Evolutionary conservation across 1,284 basidiomycete genomes (phyloP).

Genomic region (Dichomitus squalens): DNA sequence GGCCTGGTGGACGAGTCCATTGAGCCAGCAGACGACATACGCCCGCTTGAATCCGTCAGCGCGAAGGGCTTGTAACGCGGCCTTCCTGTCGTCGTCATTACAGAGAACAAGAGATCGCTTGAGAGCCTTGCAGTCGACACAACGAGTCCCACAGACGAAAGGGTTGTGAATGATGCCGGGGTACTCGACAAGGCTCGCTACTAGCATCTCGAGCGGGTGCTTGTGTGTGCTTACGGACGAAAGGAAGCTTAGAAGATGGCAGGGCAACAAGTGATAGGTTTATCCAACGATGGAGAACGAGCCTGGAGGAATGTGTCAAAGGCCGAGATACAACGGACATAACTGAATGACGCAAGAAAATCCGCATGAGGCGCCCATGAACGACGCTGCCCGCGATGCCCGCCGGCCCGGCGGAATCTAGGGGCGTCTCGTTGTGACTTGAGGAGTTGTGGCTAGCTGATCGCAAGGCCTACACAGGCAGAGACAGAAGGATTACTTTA

Average conservation of each 20-base stretch:
- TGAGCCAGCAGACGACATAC: constrained; percentile 74
- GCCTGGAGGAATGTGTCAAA: too few species aligned
- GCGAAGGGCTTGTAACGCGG: constrained; percentile 26
- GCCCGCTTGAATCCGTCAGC: constrained; percentile 68
- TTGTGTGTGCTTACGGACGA: constrained; percentile 29
- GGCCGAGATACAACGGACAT: too few species aligned
- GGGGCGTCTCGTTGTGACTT: too few species aligned
- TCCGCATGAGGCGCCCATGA: too few species aligned
- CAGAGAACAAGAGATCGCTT: not conserved
- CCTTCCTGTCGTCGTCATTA: constrained; percentile 13
- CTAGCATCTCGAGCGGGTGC: constrained; percentile 30
- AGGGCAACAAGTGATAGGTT: constrained; percentile 9
- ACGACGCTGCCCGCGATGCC: too few species aligned
- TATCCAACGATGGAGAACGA: too few species aligned
- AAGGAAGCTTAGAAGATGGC: constrained; percentile 33
- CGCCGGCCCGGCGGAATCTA: too few species aligned
- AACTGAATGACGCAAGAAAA: too few species aligned
- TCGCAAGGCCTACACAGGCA: too few species aligned
- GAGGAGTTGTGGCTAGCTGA: too few species aligned
- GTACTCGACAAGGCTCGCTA: constrained; percentile 38
- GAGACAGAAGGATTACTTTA: too few species aligned
- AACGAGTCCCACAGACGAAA: constrained; percentile 44
- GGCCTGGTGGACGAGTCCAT: constrained; percentile 48
- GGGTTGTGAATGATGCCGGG: constrained; percentile 49
- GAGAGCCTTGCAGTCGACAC: constrained; percentile 14